Percentiles rank a stretch among this genome's conserved stretches.
phyloP scores from a whole-genome alignment of 192 early-diverging fungal species.

The Rhizoclosmatium sp. region DNA sequence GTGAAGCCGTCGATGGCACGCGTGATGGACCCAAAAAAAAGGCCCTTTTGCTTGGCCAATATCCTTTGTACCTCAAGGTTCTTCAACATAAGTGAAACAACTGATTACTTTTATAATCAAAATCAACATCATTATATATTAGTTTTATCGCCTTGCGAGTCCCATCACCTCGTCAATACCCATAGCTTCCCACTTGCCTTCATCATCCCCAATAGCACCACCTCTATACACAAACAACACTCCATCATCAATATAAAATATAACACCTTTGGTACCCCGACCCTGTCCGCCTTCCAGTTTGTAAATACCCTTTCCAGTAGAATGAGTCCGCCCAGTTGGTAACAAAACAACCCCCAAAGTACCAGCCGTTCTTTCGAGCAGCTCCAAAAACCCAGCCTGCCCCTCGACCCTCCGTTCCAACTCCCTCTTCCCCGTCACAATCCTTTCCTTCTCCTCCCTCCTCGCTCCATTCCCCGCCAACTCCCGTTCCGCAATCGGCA shows the following conservation, averaged over 20 bases:
- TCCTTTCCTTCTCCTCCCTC: slow-evolving; percentile 10
- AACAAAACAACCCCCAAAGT: slow-evolving; percentile 63
- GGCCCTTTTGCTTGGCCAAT: too few species aligned
- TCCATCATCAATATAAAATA: slow-evolving; percentile 69
- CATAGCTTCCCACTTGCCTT: slow-evolving; percentile 61
- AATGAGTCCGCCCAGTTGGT: slow-evolving; percentile 57
- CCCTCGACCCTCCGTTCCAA: slow-evolving; percentile 35
- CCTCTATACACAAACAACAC: slow-evolving; percentile 62
- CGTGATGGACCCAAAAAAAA: too few species aligned
- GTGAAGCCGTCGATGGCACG: too few species aligned
- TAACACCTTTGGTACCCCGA: slow-evolving; percentile 53
- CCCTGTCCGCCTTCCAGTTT: slow-evolving; percentile 57
- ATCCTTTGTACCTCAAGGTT: too few species aligned
- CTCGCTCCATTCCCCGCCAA: slow-evolving; percentile 5
- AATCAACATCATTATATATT: too few species aligned
- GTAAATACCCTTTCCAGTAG: slow-evolving; percentile 65
- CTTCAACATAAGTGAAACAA: too few species aligned
- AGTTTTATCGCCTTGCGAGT: slow-evolving; percentile 25
- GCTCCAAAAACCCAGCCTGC: slow-evolving; percentile 62
- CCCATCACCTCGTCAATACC: slow-evolving; percentile 63
- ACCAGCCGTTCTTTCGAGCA: slow-evolving; percentile 64
- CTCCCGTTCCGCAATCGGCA: slow-evolving; percentile 41
- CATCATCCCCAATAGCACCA: slow-evolving; percentile 44
- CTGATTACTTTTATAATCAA: too few species aligned
- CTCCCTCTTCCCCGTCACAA: slow-evolving; percentile 28